Evolutionary conservation across 768 basidiomycete genomes (phyloP).

Genomic region (Pisolithus orientalis): DNA sequence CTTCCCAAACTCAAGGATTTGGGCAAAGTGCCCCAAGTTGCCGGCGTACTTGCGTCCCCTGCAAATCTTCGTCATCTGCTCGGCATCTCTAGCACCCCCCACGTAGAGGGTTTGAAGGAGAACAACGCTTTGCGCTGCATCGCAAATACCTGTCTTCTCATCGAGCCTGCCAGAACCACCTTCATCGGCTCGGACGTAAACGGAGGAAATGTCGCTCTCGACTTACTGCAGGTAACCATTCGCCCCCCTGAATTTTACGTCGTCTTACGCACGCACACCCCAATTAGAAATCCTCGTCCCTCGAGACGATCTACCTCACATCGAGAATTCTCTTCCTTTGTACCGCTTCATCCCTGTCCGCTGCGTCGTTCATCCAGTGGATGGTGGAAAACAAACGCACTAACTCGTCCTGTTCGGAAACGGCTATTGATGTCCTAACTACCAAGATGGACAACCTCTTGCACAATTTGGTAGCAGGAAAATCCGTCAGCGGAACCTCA

Average conservation of each 20-base stretch:
- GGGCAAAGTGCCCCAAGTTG: conserved; percentile 64
- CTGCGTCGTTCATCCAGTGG: conserved; percentile 42
- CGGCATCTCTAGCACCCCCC: conserved; percentile 31
- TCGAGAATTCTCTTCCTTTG: conserved; percentile 73
- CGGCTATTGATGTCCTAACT: conserved; percentile 57
- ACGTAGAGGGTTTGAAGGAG: conserved; percentile 52
- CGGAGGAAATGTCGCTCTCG: conserved; percentile 52
- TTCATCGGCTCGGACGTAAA: conserved; percentile 54
- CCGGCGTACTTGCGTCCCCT: conserved; percentile 49
- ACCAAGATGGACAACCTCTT: conserved; percentile 55
- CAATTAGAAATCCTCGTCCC: conserved; percentile 50
- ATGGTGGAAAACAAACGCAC: conserved; percentile 61
- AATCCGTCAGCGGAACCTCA: conserved; percentile 30
- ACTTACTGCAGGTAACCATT: conserved; percentile 49
- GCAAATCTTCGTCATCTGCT: conserved; percentile 55
- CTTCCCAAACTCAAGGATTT: conserved; percentile 69
- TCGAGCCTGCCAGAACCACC: conserved; percentile 53
- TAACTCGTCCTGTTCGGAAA: conserved; percentile 32
- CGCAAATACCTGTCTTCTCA: conserved; percentile 73
- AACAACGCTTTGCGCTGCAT: conserved; percentile 70
- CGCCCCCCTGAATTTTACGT: neutral
- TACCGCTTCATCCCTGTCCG: conserved; percentile 47
- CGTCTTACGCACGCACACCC: conserved; percentile 3
- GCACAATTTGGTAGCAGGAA: conserved; percentile 41
- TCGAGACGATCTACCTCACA: conserved; percentile 66